Base-by-base conservation (phyloP, 108 stramenopile species). In the Cyclotella distinguenda region DNA sequence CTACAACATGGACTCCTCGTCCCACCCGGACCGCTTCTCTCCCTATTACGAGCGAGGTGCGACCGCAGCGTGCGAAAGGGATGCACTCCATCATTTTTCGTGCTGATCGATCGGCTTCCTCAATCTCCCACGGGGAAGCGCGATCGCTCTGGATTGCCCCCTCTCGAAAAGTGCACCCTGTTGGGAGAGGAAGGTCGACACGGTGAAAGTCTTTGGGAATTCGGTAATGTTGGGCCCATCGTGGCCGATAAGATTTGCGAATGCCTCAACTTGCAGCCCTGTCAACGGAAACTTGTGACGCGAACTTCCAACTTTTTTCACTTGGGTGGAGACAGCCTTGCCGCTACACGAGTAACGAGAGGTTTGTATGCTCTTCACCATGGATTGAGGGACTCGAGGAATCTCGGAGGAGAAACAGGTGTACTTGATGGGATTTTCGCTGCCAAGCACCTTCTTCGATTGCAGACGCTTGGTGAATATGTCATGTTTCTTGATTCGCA, bases 261-360 rank as follows among this genome's bases (percentile, higher is more conserved):
- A 48, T 82, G 76, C 52, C 76, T 93, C 67, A 93, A 93, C 64
- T 60, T 93, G 8, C 87, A 83, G 50, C 64, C 71, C 0, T 74
- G 77, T 35, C 88, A 87, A 72, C 49, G 79, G 68, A 27, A 53
- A 16, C 63, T 88, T 46, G 49, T 93, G 35, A 88, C 87, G 1
- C 78, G 70, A 40, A 51, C 39, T 6, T 72, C 80, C 2, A 82
- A 81, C 36, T 89, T 94, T 81, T 86, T 79, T 32, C 80, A 79
- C 65, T 52, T 91, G 2, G 93, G 93, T 6, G 93, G 93, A 11
- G 93, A 94, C 69, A 89, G 88, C 7, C 70, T 94, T 10, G 85
- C 89, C 18, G 93, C 93, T 9, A 88, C 82, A 5, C 81, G 88
- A 0, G 72, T 94, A 34, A 66, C 68, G 38, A 66, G 93, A 47